Evolutionary conservation across 2,329 filamentous ascomycete genomes (phyloP), one percentile per base, ranked within the genome.

Genomic region (Xylariaceae sp.): DNA sequence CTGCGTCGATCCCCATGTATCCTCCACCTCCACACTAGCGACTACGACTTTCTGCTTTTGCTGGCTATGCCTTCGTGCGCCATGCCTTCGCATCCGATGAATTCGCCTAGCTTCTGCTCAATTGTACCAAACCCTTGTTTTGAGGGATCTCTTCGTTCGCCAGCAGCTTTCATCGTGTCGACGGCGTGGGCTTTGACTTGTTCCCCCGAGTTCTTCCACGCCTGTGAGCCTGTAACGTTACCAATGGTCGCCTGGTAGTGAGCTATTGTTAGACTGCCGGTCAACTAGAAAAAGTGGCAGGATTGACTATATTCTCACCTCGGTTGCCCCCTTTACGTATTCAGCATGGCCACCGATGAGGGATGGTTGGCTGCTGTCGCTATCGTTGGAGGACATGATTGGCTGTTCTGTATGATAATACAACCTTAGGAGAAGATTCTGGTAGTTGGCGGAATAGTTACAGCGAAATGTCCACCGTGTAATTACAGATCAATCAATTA

Each of bases 61-160:
- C 80, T 84, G 16, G 73, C 76, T 13, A 71, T 74, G 0, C 84
- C 84, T 68, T 87, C 84, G 51, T 77, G 76, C 68, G 80, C 72
- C 86, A 89, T 88, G 0, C 86, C 86, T 68, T 86, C 81, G 60
- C 86, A 89, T 0, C 86, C 85, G 0, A 81, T 78, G 0, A 79
- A 70, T 64, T 80, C 81, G 5, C 86, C 86, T 0, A 83, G 80
- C 45, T 84, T 65, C 72, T 88, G 80, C 67, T 89, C 86, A 2
- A 76, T 75, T 63, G 79, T 81, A 34, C 86, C 86, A 51, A 78
- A 83, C 0, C 85, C 85, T 41, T 79, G 72, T 41, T 79, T 72
- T 5, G 69, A 62, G 1, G 78, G 67, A 60, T 87, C 81, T 19
- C 84, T 75, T 49, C 76, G 70, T 60, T 82, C 77, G 54, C 76